phyloP scores from a whole-genome alignment of 1,284 basidiomycete species.

The Afroboletus lepidellus region DNA sequence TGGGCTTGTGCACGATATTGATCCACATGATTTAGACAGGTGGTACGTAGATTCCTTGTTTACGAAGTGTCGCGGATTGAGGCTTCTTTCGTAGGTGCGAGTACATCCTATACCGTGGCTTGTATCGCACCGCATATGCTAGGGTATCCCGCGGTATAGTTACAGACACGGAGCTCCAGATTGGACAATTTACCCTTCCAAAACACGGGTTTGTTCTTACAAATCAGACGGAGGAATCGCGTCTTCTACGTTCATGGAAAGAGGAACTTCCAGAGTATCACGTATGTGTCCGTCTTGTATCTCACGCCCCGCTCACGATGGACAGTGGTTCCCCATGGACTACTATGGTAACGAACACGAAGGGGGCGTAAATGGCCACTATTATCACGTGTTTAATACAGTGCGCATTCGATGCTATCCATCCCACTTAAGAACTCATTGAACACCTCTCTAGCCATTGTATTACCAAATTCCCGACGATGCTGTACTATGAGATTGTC shows the following conservation, averaged over 20 bases:
- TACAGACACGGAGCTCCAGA: conserved; percentile 76
- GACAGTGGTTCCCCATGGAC: conserved; percentile 72
- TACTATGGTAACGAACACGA: conserved; percentile 55
- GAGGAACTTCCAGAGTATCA: conserved; percentile 62
- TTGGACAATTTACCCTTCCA: conserved; percentile 80
- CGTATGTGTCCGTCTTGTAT: conserved; percentile 39
- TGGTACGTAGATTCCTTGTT: conserved; percentile 48
- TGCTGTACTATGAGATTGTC: conserved; percentile 42
- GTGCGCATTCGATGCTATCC: conserved; percentile 38
- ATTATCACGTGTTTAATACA: conserved; percentile 74
- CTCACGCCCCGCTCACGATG: not conserved
- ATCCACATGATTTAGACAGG: conserved; percentile 65
- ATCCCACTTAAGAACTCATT: not conserved
- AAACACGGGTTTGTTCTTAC: conserved; percentile 50
- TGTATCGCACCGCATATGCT: conserved; percentile 79
- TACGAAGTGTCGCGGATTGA: not conserved
- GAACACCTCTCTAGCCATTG: conserved; percentile 47
- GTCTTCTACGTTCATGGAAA: conserved; percentile 68
- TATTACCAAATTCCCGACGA: conserved; percentile 63
- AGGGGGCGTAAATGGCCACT: conserved; percentile 67
- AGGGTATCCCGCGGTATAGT: conserved; percentile 69
- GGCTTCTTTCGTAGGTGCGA: conserved; percentile 63
- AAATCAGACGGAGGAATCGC: conserved; percentile 60
- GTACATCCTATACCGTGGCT: conserved; percentile 82
- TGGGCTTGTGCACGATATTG: conserved; percentile 73